Percentiles rank a stretch among this genome's conserved stretches.
These are phyloP conservation scores for Mucor velutinosus DNA, from an alignment of 371 early-diverging fungal species.

Conservation along the genomic window DNA sequence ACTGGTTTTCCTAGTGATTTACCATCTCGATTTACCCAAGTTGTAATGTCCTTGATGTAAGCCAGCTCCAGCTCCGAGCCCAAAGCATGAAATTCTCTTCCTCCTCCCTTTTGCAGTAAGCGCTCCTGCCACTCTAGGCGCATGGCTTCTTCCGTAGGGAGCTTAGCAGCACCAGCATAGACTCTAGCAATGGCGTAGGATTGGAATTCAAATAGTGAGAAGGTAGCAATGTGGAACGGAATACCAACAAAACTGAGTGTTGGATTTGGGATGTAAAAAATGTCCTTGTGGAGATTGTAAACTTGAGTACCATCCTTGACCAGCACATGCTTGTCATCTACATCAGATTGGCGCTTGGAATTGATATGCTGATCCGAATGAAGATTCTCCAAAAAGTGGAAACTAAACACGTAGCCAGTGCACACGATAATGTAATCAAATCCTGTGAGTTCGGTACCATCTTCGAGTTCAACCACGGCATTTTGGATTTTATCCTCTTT, in stretches of 20 bases:
- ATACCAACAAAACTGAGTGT: constrained; percentile 60
- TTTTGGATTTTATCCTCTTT: constrained; percentile 1
- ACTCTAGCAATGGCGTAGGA: constrained; percentile 46
- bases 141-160: constrained; percentile 39
- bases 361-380: constrained; percentile 10
- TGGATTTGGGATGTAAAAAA: constrained; percentile 57
- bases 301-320: constrained; percentile 47
- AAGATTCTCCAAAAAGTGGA: constrained; percentile 50
- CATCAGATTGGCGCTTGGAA: background rate
- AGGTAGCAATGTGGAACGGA: constrained; percentile 57
- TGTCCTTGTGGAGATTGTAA: constrained; percentile 46
- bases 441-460: constrained; percentile 36
- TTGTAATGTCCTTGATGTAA: constrained; percentile 26
- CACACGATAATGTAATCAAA: constrained; percentile 58
- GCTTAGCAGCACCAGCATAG: constrained; percentile 30
- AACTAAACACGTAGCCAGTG: constrained; percentile 62
- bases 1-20: background rate
- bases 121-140: constrained; percentile 23
- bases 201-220: constrained; percentile 59
- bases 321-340: constrained; percentile 16
- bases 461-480: constrained; percentile 35
- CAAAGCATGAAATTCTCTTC: constrained; percentile 31
- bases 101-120: constrained; percentile 15
- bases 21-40: constrained; percentile 27
- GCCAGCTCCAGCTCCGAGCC: constrained; percentile 27